Base-by-base conservation (phyloP, 2,329 filamentous ascomycete genomes). In the Alternaria incomplexa region DNA sequence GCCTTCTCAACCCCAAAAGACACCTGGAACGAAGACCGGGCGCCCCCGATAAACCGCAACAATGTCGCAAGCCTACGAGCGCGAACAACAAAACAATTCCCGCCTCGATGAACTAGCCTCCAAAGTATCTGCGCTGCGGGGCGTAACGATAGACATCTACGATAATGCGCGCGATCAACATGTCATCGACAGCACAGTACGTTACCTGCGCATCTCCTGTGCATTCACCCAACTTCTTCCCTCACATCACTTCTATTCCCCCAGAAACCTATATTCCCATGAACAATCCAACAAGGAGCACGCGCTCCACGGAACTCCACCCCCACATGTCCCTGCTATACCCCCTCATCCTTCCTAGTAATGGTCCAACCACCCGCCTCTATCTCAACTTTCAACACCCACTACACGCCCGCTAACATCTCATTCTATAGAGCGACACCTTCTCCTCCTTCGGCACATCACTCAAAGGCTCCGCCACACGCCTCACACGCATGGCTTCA, bases 91-190 rank as follows among this genome's bases (percentile, higher is more conserved):
- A 82, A 99, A 99, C 84, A 97, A 98, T 83, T 90, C 92, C 70
- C 93, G 95, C 73, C 91, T 99, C 60, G 90, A 95, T 75, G 93
- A 97, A 79, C 91, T 99, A 40, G 91, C 92, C 15, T 87, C 89
- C 69, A 99, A 99, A 83, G 94, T 98, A 58, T 92, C 92, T 17
- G 93, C 93, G 56, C 88, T 99, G 67, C 93, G 95, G 76, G 92
- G 92, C 80, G 93, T 99, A 54, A 99, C 96, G 45, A 89, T 98
- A 69, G 93, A 99, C 83, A 99, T 99, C 76, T 97, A 98, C 86
- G 94, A 98, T 83, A 93, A 96, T 79, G 96, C 96, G 53, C 89
- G 93, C 62, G 89, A 92, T 73, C 95, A 98, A 74, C 89, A 91
- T 69, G 88, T 97, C 67, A 92, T 99, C n/a, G 93, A 99, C 81